Evolutionary conservation across 177 flowering plant genomes (phyloP), one percentile per base, ranked within the genome.

Genomic region (Tripterygium wilfordii): DNA sequence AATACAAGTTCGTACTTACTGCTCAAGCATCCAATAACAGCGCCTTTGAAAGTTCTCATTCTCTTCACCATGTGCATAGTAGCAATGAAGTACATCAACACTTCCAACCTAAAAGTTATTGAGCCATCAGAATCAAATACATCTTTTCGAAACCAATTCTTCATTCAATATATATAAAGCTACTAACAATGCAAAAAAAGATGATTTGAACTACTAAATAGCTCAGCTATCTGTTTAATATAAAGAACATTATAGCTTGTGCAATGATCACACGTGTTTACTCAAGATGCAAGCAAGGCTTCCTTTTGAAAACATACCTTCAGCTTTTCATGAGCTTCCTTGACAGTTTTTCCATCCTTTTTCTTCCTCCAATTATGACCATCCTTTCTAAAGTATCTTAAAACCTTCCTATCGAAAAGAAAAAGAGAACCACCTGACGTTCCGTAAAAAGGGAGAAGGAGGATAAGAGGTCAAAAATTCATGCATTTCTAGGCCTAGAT

Each of bases 351-450:
- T 38, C 98, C 98, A 73, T 91, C 96, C 51, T 77, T 88, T 56
- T 88, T 88, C 76, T 91, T 91, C 53, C 95, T 72, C 98, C 98
- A 91, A 56, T 75, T 91, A 64, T 91, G 95, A 10, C 96, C 98
- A 75, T 91, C 98, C 66, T 85, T 91, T 50, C 98, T 72, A 51
- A 91, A 91, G 70, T 83, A 83, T 51, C 98, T 79, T 57, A 83
- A 55, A 14, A 77, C 88, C 79, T 82, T 90, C 42, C 96, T 75
- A 60, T 90, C 85, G 58, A 88, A 91, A 43, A 91, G 78, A 69
- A 88, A 85, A 33, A 91, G 82, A 16, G 98, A 91, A 62, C 98
- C 98, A 73, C 81, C 96, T 88, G 71, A 22, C 15, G 58, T 20
- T 18, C 24, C 9, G 12, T 30, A 12, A 30, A 7, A 30, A 6